Evolutionary conservation across 2,329 filamentous ascomycete species (phyloP).

Genomic region (Hypoxylon sp.): DNA sequence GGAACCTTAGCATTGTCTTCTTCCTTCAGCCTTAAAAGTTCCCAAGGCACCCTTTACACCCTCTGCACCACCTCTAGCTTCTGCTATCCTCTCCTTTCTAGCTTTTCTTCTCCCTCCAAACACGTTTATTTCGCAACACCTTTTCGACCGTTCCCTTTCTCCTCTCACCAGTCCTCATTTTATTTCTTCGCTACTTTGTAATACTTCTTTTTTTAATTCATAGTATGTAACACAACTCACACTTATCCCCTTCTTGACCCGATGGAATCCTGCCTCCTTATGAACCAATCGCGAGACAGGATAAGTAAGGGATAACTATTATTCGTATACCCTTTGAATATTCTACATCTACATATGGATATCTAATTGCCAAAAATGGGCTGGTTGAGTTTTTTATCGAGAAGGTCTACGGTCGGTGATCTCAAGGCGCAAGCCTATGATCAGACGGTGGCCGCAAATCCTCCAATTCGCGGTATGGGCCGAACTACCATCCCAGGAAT

Average conservation of each 20-base stretch:
- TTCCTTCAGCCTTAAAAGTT: conserved; percentile 42
- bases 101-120: conserved; percentile 14
- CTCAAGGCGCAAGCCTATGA: conserved; percentile 59
- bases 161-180: conserved; percentile 1
- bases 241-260: conserved; percentile 22
- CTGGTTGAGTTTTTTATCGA: conserved; percentile 55
- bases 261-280: conserved; percentile 34
- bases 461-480: conserved; percentile 57
- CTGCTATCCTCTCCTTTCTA: conserved; percentile 17
- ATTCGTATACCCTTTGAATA: conserved; percentile 11
- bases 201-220: conserved; percentile 13
- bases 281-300: conserved; percentile 26
- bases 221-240: conserved; percentile 20
- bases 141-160: conserved; percentile 14
- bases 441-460: conserved; percentile 54
- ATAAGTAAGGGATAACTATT: conserved; percentile 33
- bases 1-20: conserved; percentile 5
- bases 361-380: conserved; percentile 53
- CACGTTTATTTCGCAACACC: conserved; percentile 19
- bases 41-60: conserved; percentile 26
- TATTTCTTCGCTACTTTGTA: conserved; percentile 10
- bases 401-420: conserved; percentile 46
- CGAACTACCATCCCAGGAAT: conserved; percentile 43
- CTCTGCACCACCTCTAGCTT: conserved; percentile 23
- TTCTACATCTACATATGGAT: conserved; percentile 38